Evolutionary conservation across 176 grass and related monocot genomes (phyloP).

Genomic region (Tillandsia leiboldiana): DNA sequence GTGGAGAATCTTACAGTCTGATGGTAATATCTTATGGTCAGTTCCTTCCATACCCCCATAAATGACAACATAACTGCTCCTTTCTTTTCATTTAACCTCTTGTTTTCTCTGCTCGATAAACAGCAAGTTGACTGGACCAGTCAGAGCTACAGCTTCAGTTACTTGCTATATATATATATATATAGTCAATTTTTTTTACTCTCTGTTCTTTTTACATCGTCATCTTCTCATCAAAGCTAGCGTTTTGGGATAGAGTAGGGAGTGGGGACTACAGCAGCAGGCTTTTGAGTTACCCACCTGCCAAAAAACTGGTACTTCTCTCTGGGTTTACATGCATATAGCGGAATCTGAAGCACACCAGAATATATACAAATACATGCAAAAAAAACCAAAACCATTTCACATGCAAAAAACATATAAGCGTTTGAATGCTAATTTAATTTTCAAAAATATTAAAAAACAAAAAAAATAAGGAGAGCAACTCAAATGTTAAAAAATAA

Average conservation of each 20-base stretch:
- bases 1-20: slow-evolving; percentile 24
- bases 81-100: neutral
- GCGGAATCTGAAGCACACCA: neutral
- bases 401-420: too few relatives aligned
- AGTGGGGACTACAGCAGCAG: slow-evolving; percentile 23
- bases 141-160: neutral
- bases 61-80: slow-evolving; percentile 26
- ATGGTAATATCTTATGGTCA: slow-evolving; percentile 40
- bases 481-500: neutral
- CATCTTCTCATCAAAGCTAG: slow-evolving; percentile 18
- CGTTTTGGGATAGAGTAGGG: slow-evolving; percentile 23
- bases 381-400: too few relatives aligned
- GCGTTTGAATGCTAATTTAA: too few relatives aligned
- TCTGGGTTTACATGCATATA: slow-evolving; percentile 3
- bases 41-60: slow-evolving; percentile 27
- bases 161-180: neutral
- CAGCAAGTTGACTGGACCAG: neutral
- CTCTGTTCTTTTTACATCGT: slow-evolving; percentile 9
- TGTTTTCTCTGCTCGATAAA: neutral
- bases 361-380: neutral
- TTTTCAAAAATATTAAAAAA: too few relatives aligned
- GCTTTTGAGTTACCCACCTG: slow-evolving; percentile 30
- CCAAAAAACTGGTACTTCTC: slow-evolving; percentile 30
- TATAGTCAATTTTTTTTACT: neutral
- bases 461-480: neutral